Evolutionary conservation across 2,329 filamentous ascomycete genomes (phyloP), one percentile per base, ranked within the genome.

Genomic region (Aspergillus ustus): DNA sequence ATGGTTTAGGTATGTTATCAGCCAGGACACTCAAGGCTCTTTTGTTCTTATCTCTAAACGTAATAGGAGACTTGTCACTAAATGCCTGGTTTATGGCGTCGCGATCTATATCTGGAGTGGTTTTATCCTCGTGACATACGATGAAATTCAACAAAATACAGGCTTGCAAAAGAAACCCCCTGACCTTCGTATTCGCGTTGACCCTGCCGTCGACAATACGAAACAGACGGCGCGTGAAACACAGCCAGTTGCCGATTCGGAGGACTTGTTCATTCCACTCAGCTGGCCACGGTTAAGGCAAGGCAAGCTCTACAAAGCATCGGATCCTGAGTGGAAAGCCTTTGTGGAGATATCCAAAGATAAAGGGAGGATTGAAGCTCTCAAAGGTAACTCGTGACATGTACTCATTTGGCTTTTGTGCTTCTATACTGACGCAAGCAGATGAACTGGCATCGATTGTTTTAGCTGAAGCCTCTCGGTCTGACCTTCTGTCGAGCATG

Each of bases 281-380:
- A 86, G 87, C 3, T 86, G 62, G 82, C 82, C 55, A 78, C 77
- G 28, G 15, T 59, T 73, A 55, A 63, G 67, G 37, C 63, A 72
- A 54, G 73, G 74, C 34, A 67, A 73, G 15, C 65, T 72, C 13
- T 77, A 77, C 59, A 59, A 66, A 20, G 61, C 65, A 49, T 72
- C 70, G 13, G 87, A 89, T 66, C 87, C 87, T 2, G 89, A 91
- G 72, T 90, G 86, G 86, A 77, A 81, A 63, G 79, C 81, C 52
- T 91, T 88, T 65, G 70, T 87, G 17, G 83, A 82, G 59, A 77
- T 90, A n/a, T 85, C 82, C 63, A 82, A 82, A 64, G 82, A 90
- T 63, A 73, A 70, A 15, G 73, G 82, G 48, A 76, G 83, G 9
- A 76, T 84, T 25, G 69, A 81, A 19, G 71, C 77, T 22, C 81